These are phyloP conservation scores for Stemphylium lycopersici DNA, from an alignment of 2,329 filamentous ascomycete species.

Conservation along the genomic window DNA sequence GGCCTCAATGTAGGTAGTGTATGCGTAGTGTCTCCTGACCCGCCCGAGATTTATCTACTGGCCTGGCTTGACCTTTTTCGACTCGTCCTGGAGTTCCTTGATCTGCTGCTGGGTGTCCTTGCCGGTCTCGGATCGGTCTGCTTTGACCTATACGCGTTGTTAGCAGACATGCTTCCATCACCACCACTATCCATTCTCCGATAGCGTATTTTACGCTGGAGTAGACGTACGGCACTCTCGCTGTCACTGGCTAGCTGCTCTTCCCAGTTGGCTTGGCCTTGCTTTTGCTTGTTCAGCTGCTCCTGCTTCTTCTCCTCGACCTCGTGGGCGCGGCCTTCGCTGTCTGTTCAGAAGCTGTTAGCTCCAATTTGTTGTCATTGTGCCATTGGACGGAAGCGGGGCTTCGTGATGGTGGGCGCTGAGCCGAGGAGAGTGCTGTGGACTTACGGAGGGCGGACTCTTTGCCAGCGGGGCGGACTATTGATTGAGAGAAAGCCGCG, in stretches of 20 bases:
- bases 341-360: constrained; percentile 27
- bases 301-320: constrained; percentile 53
- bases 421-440: too few relatives aligned
- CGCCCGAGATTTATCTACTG: not conserved
- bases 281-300: constrained; percentile 51
- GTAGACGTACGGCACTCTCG: constrained; percentile 48
- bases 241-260: constrained; percentile 52
- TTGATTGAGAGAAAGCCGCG: constrained; percentile 48
- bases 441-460: constrained; percentile 53
- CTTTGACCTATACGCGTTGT: constrained; percentile 44
- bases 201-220: too few relatives aligned
- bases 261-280: constrained; percentile 53
- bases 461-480: constrained; percentile 50
- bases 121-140: constrained; percentile 51
- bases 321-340: constrained; percentile 47
- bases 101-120: constrained; percentile 50
- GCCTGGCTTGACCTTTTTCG: constrained; percentile 36
- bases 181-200: not conserved
- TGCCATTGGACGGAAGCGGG: not conserved
- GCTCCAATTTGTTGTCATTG: not conserved
- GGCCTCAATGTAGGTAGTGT: not conserved
- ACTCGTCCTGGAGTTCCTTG: constrained; percentile 55
- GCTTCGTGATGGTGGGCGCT: not conserved
- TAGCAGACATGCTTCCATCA: not conserved
- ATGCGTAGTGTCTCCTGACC: not conserved